Conservation (phyloP, 768 basidiomycete genomes). For the Panellus pusillus region DNA sequence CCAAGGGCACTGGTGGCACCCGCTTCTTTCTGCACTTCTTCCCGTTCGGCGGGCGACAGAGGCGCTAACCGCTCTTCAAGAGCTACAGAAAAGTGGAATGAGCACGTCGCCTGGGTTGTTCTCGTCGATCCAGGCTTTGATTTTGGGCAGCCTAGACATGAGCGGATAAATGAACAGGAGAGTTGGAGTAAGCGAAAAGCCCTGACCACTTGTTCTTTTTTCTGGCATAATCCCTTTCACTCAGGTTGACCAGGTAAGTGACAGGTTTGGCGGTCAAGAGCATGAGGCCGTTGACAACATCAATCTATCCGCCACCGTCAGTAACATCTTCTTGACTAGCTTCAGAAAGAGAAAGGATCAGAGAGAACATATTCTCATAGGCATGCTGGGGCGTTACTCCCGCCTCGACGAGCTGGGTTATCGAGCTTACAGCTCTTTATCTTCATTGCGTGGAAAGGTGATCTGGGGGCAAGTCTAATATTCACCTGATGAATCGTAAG, state of each 20-base stretch:
- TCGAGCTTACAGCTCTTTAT: slow-evolving; percentile 77
- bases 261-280: slow-evolving; percentile 97
- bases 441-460: slow-evolving; percentile 40
- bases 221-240: slow-evolving; percentile 89
- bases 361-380: slow-evolving; percentile 56
- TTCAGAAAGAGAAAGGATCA: slow-evolving; percentile 28
- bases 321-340: background rate
- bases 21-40: slow-evolving; percentile 72
- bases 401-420: slow-evolving; percentile 90
- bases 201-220: slow-evolving; percentile 98
- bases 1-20: slow-evolving; percentile 77
- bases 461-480: background rate
- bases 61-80: slow-evolving; percentile 85
- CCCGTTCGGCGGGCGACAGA: slow-evolving; percentile 67
- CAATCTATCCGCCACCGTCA: slow-evolving; percentile 54
- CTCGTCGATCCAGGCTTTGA: slow-evolving; percentile 97
- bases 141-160: slow-evolving; percentile 77
- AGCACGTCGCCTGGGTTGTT: slow-evolving; percentile 95
- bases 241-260: slow-evolving; percentile 96
- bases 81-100: slow-evolving; percentile 93
- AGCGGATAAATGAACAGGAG: background rate
- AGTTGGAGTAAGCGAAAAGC: background rate
- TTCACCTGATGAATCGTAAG: slow-evolving; percentile 4
- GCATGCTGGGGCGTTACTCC: slow-evolving; percentile 76
- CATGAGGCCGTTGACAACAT: slow-evolving; percentile 84